phyloP scores from a whole-genome alignment of 306 rosid species.

The Lithocarpus polystachyus region DNA sequence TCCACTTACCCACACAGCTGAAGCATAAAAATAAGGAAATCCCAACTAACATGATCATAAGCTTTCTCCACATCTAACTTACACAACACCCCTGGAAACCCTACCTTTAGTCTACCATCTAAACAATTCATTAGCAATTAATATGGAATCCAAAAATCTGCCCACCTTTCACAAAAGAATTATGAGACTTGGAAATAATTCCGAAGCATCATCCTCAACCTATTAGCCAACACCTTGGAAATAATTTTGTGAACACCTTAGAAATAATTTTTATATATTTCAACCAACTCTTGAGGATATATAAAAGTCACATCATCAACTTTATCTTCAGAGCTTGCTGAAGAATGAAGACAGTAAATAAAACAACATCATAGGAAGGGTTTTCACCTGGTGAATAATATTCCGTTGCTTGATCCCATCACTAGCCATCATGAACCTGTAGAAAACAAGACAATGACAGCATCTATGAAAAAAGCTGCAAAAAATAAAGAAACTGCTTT shows the following conservation, averaged over 20 bases:
- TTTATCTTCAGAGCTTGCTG: not conserved
- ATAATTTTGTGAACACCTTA: not conserved
- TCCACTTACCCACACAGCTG: no score
- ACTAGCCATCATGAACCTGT: slow-evolving; percentile 92
- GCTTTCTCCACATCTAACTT: no score
- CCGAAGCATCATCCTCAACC: not conserved
- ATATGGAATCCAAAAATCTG: no score
- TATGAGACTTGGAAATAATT: no score
- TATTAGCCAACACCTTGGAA: not conserved
- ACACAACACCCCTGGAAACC: no score
- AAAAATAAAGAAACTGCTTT: not conserved
- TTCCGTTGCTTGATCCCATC: slow-evolving; percentile 87
- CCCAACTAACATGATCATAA: no score
- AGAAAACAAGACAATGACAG: slow-evolving; percentile 23
- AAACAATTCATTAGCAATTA: no score
- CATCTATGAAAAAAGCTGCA: slow-evolving; percentile 27
- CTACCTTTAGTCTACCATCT: no score
- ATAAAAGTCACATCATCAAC: not conserved
- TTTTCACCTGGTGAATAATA: slow-evolving; percentile 62
- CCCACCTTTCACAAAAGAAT: no score
- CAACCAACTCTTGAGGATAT: not conserved
- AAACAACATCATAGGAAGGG: not conserved
- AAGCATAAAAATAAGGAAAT: no score
- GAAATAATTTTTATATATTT: not conserved
- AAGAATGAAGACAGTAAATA: not conserved